Evolutionary conservation across 148 eudicot species (phyloP).

Genomic region (Mesembryanthemum crystallinum): DNA sequence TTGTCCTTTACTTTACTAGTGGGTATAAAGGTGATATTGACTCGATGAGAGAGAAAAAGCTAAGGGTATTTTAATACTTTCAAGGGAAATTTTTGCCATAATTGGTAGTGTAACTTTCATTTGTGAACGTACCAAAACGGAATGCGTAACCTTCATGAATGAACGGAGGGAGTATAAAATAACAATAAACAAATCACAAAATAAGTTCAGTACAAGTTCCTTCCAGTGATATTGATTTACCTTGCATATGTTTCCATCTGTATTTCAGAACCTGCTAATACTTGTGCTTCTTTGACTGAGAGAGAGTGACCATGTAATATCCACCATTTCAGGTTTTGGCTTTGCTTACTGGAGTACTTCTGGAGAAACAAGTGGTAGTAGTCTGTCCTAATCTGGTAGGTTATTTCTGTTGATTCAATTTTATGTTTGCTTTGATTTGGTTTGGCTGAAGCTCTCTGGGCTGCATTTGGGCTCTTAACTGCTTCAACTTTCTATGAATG

Average conservation of each 20-base stretch:
- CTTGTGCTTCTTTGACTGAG: not conserved
- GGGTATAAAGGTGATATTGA: too few relatives aligned
- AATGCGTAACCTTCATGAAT: too few relatives aligned
- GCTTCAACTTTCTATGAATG: not conserved
- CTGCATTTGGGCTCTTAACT: not conserved
- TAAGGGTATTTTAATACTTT: too few relatives aligned
- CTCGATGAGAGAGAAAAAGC: too few relatives aligned
- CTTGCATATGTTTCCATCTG: not conserved
- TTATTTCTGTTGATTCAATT: conserved; percentile 12
- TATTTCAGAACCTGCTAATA: not conserved
- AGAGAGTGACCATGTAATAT: not conserved
- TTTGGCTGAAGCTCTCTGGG: not conserved
- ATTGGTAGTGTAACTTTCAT: too few relatives aligned
- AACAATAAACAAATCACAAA: too few relatives aligned
- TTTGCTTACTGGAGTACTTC: conserved; percentile 74
- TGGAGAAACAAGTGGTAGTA: conserved; percentile 85
- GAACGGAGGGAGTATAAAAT: too few relatives aligned
- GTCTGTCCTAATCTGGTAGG: conserved; percentile 79
- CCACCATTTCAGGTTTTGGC: conserved; percentile 61
- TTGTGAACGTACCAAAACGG: too few relatives aligned
- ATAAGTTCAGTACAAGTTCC: not conserved
- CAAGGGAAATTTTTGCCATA: too few relatives aligned
- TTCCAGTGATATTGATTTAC: not conserved
- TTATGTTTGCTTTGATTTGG: conserved; percentile 9
- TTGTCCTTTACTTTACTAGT: too few relatives aligned